Base-by-base conservation (phyloP, 2,329 filamentous ascomycete species). In the Pseudogymnoascus sp. region DNA sequence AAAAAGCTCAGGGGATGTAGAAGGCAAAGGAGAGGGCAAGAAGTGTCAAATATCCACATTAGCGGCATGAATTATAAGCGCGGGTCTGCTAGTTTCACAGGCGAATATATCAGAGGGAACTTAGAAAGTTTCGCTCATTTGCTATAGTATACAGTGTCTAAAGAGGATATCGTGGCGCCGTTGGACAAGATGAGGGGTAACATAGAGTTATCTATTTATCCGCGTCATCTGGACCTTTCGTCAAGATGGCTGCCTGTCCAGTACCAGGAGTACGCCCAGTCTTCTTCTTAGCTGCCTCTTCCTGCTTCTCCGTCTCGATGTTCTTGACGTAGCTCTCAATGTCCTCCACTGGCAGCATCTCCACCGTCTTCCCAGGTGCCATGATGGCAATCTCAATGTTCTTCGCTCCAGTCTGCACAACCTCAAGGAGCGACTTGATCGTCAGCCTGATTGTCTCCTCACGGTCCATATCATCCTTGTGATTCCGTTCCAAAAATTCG, bases 321-420 rank as follows among this genome's bases (percentile, higher is more conserved):
- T 86, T 95, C 86, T 97, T 97, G 74, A 99, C 96, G 74, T 96
- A 97, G 71, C 86, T 85, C 82, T 99, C 95, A 73, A 99, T 99
- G 73, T 96, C 91, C 76, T 97, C 93, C 34, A 93, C 89, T 2
- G 92, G 91, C 70, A 99, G 84, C 86, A 96, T 93, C 81, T 97
- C 93, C 67, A 99, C 86, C 14, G 83, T 77, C 81, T 96, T 92
- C 62, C 91, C 93, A 5, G 95, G 93, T 6, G 91, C 90, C 92
- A 97, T 97, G 74, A 99, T 88, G 64, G 96, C 95, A 73, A 99
- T 97, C 80, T 99, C 95, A 73, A 99, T 99, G 79, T 99, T 99
- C 86, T 99, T 99, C 62, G 95, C 95, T 67, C 95, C 95, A 2
- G 95, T 99, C 79, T 99, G 95, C 67, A 99, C 95, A 62, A 99